Evolutionary conservation across 2,329 filamentous ascomycete species (phyloP).

Genomic region (Colletotrichum abscissum): DNA sequence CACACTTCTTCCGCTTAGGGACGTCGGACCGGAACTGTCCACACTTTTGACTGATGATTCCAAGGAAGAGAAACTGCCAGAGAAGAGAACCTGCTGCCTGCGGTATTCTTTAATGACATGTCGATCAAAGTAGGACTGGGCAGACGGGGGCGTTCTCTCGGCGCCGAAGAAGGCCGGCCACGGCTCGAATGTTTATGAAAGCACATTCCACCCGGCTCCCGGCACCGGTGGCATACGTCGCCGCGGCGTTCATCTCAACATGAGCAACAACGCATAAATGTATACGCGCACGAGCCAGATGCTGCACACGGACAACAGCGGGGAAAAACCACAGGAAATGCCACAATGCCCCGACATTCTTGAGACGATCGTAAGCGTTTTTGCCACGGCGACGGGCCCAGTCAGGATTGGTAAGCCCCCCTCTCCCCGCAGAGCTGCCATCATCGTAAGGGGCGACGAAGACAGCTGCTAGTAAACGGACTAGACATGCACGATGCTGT

Average conservation of each 20-base stretch:
- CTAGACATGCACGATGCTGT: slow-evolving; percentile 34
- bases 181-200: background rate
- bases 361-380: slow-evolving; percentile 17
- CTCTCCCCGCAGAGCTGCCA: slow-evolving; percentile 10
- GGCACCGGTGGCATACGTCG: background rate
- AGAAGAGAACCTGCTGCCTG: background rate
- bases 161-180: background rate
- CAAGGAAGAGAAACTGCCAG: too few species aligned
- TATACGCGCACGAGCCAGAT: slow-evolving; percentile 13
- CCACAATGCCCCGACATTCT: slow-evolving; percentile 27
- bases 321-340: background rate
- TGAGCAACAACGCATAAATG: background rate
- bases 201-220: background rate
- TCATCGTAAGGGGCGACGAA: background rate
- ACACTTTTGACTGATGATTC: background rate
- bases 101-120: too few species aligned
- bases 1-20: background rate
- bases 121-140: too few species aligned
- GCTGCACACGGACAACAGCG: background rate
- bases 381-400: slow-evolving; percentile 13
- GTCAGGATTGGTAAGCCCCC: slow-evolving; percentile 20
- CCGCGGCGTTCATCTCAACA: background rate
- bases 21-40: background rate
- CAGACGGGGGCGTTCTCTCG: background rate
- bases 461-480: background rate